Evolutionary conservation across 1,284 basidiomycete genomes (phyloP).

Genomic region (Tylopilus sp.): DNA sequence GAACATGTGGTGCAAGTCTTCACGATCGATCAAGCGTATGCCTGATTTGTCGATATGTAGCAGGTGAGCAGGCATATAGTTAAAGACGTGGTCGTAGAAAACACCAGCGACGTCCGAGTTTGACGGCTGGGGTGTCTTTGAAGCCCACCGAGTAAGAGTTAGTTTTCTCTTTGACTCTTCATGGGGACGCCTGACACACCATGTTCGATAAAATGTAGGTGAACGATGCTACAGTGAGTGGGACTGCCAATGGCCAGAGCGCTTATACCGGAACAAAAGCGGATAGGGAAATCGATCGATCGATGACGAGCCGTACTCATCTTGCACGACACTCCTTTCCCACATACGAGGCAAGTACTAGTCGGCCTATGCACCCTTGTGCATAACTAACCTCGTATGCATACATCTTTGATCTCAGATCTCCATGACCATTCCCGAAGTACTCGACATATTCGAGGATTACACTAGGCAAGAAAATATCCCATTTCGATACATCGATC

Average conservation of each 20-base stretch:
- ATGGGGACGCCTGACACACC: not conserved
- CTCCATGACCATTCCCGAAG: constrained; percentile 16
- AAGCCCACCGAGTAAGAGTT: too few relatives aligned
- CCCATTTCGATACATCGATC: constrained; percentile 15
- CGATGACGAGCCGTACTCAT: too few relatives aligned
- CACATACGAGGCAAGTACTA: not conserved
- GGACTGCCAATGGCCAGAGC: not conserved
- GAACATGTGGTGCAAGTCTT: constrained; percentile 7
- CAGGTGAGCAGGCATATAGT: constrained; percentile 23
- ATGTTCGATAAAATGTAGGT: not conserved
- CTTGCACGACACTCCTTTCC: not conserved
- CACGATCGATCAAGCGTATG: constrained; percentile 17
- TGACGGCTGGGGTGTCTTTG: not conserved
- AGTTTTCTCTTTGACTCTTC: not conserved
- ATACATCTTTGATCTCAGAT: too few relatives aligned
- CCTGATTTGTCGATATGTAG: constrained; percentile 11
- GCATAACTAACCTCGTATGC: too few relatives aligned
- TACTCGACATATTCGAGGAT: constrained; percentile 11
- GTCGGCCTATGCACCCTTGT: not conserved
- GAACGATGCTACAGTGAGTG: not conserved
- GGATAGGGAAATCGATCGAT: too few relatives aligned
- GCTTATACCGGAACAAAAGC: not conserved
- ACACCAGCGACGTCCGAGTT: not conserved
- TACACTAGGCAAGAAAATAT: constrained; percentile 10
- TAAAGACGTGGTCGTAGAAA: constrained; percentile 25